phyloP scores from a whole-genome alignment of 768 basidiomycete genomes.

The Nidularia sp. region DNA sequence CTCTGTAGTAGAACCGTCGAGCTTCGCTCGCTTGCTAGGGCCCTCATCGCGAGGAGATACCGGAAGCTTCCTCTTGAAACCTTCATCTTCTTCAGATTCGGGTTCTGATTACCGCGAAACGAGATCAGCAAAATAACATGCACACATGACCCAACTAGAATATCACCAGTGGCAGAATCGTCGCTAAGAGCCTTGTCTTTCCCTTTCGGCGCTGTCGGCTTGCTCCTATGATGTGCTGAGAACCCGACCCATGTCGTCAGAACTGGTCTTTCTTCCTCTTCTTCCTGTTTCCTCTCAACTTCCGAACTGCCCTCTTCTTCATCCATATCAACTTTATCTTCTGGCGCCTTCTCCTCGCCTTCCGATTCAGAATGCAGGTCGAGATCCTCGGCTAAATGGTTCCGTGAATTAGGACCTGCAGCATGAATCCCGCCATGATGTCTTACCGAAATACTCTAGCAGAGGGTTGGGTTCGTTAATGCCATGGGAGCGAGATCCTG shows the following conservation, averaged over 20 bases:
- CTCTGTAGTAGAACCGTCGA: constrained; percentile 36
- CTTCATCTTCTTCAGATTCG: constrained; percentile 6
- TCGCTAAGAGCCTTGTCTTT: constrained; percentile 2
- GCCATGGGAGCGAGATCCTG: not conserved
- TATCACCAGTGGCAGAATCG: constrained; percentile 19
- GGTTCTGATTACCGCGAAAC: constrained; percentile 1
- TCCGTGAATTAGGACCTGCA: not conserved
- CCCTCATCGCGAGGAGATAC: not conserved
- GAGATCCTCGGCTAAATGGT: constrained; percentile 25
- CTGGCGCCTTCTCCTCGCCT: constrained; percentile 21
- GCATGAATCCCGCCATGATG: not conserved
- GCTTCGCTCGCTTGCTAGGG: constrained; percentile 5
- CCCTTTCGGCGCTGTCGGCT: not conserved
- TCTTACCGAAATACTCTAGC: constrained; percentile 44
- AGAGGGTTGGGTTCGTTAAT: constrained; percentile 34
- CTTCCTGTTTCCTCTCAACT: constrained; percentile 10
- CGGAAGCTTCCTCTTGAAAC: constrained; percentile 7
- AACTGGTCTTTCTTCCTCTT: constrained; percentile 5
- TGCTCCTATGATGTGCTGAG: not conserved
- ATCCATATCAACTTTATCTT: constrained; percentile 20
- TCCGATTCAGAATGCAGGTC: constrained; percentile 53
- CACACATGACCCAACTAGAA: too few species aligned
- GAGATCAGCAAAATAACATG: not conserved
- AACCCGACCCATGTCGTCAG: constrained; percentile 15
- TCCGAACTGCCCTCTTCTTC: constrained; percentile 6